Evolutionary conservation across 202 grass and related monocot species (phyloP).

Genomic region (Panicum virgatum): DNA sequence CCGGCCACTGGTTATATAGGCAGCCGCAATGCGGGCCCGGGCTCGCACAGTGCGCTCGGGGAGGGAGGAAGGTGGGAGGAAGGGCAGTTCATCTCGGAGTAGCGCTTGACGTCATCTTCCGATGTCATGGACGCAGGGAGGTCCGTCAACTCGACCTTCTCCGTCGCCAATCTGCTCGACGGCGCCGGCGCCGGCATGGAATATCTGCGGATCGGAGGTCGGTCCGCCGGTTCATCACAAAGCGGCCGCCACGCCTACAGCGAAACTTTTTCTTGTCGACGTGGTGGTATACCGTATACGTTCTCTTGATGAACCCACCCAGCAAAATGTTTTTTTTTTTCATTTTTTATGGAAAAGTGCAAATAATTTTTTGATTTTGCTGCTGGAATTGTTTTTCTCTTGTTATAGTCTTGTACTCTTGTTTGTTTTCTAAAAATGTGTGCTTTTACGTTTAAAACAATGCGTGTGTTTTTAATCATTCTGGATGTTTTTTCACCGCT

Average conservation of each 20-base stretch:
- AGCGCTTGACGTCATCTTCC: not conserved
- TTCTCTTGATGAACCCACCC: not conserved
- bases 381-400: not conserved
- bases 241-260: not conserved
- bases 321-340: no score
- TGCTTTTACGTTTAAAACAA: no score
- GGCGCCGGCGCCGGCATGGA: not conserved
- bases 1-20: not conserved
- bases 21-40: not conserved
- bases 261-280: not conserved
- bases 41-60: not conserved
- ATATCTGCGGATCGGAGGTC: not conserved
- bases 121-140: conserved; percentile 6
- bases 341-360: no score
- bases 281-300: not conserved
- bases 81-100: conserved; percentile 10
- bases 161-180: not conserved
- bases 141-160: not conserved
- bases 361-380: not conserved
- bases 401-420: not conserved
- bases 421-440: not conserved
- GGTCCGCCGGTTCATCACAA: not conserved
- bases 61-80: conserved; percentile 36
- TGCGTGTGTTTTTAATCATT: not conserved
- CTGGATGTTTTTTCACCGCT: not conserved